Evolutionary conservation across 75 land plant genomes (phyloP).

Genomic region (Chamaecyparis obtusa): DNA sequence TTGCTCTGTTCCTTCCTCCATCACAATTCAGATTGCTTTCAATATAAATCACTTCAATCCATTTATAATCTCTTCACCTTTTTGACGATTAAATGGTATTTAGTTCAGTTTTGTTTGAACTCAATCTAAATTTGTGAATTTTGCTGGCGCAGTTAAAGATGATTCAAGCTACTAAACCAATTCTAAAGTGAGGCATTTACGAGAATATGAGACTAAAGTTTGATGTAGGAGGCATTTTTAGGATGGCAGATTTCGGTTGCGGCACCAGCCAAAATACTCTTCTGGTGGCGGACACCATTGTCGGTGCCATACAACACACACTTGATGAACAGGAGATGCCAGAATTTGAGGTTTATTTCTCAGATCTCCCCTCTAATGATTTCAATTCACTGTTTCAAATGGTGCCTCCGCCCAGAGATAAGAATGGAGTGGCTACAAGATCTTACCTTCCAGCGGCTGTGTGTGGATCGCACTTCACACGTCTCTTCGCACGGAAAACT

Average conservation of each 20-base stretch:
- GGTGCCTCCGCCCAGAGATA: too few relatives aligned
- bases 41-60: too few relatives aligned
- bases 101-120: too few relatives aligned
- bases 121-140: neutral
- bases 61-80: too few relatives aligned
- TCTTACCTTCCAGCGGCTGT: constrained; percentile 28
- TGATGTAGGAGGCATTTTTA: neutral
- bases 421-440: constrained; percentile 7
- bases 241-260: constrained; percentile 52
- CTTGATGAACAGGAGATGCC: neutral
- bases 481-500: constrained; percentile 29
- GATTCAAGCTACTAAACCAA: neutral
- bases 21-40: too few relatives aligned
- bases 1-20: too few relatives aligned
- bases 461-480: constrained; percentile 37
- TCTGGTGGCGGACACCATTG: constrained; percentile 21
- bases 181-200: constrained; percentile 8
- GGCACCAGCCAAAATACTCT: constrained; percentile 42
- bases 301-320: neutral
- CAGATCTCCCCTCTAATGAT: too few relatives aligned
- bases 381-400: too few relatives aligned
- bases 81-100: too few relatives aligned
- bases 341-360: constrained; percentile 44
- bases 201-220: constrained; percentile 7
- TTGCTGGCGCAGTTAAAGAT: constrained; percentile 7